Percentiles rank a stretch among this genome's conserved stretches.
phyloP scores from a whole-genome alignment of 75 land plant species.

The Pseudotsuga menziesii region DNA sequence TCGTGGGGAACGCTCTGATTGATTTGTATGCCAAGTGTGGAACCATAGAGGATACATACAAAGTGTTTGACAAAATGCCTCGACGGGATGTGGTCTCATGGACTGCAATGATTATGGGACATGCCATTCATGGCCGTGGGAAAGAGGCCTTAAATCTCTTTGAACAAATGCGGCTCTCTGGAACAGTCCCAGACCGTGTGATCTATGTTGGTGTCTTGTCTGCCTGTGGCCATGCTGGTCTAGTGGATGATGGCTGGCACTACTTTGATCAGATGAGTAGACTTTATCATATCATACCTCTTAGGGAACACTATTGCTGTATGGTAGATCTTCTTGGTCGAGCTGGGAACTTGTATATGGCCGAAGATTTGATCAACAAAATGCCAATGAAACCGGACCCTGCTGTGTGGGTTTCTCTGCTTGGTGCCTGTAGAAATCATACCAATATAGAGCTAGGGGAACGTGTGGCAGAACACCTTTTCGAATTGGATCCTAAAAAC shows the following conservation, averaged over 20 bases:
- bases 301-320: slow-evolving; percentile 54
- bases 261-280: slow-evolving; percentile 36
- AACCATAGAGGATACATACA: slow-evolving; percentile 23
- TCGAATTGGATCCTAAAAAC: slow-evolving; percentile 15
- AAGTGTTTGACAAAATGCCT: slow-evolving; percentile 32
- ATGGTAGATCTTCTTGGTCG: slow-evolving; percentile 63
- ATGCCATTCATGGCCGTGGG: slow-evolving; percentile 43
- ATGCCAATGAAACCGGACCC: slow-evolving; percentile 56
- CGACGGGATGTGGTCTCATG: slow-evolving; percentile 42
- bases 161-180: slow-evolving; percentile 28
- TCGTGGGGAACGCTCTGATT: slow-evolving; percentile 48
- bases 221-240: slow-evolving; percentile 66
- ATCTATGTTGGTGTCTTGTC: slow-evolving; percentile 39
- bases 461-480: slow-evolving; percentile 29
- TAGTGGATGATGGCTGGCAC: slow-evolving; percentile 41
- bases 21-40: slow-evolving; percentile 62
- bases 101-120: slow-evolving; percentile 43
- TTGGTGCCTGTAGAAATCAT: slow-evolving; percentile 44
- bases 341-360: slow-evolving; percentile 42
- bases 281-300: slow-evolving; percentile 26
- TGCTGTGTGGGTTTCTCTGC: slow-evolving; percentile 57
- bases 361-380: slow-evolving; percentile 20
- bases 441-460: slow-evolving; percentile 45
- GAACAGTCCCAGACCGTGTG: slow-evolving; percentile 23
- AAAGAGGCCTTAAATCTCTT: slow-evolving; percentile 34